Conservation (phyloP, 495 filamentous ascomycete species). For the Physcia stellaris region DNA sequence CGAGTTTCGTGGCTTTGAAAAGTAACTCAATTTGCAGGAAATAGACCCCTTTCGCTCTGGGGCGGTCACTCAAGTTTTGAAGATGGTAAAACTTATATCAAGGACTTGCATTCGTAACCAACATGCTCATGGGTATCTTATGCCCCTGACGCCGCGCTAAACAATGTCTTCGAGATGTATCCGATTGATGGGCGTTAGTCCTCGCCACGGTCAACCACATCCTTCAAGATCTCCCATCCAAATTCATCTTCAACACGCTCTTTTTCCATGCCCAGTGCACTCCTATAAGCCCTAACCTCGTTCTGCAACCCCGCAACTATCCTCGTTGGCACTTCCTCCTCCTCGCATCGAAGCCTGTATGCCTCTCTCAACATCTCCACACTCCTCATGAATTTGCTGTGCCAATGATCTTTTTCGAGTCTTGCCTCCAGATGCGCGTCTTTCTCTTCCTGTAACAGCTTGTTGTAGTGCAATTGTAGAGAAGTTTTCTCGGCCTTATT, state of each 20-base stretch:
- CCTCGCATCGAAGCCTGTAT: constrained; percentile 34
- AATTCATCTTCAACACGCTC: constrained; percentile 39
- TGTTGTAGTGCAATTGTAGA: constrained; percentile 46
- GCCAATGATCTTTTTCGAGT: constrained; percentile 52
- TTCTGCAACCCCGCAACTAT: constrained; percentile 39
- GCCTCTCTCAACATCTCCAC: constrained; percentile 40
- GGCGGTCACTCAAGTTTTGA: too few relatives aligned
- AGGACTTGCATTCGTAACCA: not conserved
- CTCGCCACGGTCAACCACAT: constrained; percentile 19
- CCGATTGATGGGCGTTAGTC: constrained; percentile 4
- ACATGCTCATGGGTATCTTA: constrained; percentile 12
- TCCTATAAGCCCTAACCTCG: constrained; percentile 39
- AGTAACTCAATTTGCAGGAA: too few relatives aligned
- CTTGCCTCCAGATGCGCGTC: constrained; percentile 42
- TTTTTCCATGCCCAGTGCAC: constrained; percentile 37
- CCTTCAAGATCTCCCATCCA: constrained; percentile 38
- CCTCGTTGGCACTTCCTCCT: constrained; percentile 33
- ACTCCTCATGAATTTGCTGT: constrained; percentile 39
- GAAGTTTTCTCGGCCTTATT: constrained; percentile 44
- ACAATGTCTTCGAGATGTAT: not conserved
- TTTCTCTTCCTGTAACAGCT: constrained; percentile 42
- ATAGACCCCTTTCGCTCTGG: too few relatives aligned
- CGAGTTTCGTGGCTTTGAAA: too few relatives aligned
- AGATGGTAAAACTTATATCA: not conserved
- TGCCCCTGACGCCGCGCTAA: constrained; percentile 13